Evolutionary conservation across 768 basidiomycete species (phyloP).

Genomic region (Xerocomellus chrysenteron): DNA sequence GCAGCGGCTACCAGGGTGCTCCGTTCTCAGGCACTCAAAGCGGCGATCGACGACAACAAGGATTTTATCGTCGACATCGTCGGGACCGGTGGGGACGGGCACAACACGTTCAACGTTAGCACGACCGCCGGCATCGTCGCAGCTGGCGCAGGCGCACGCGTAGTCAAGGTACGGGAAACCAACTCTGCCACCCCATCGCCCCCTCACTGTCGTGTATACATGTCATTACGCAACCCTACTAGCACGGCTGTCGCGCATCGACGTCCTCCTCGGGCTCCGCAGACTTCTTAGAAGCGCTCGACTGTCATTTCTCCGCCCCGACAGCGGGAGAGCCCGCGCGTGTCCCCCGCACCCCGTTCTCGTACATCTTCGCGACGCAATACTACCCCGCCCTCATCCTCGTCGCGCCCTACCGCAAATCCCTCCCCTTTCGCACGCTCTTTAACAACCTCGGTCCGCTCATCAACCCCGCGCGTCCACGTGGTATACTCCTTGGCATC

Average conservation of each 20-base stretch:
- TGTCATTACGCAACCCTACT: background rate
- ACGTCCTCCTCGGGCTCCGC: slow-evolving; percentile 95
- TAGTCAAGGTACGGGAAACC: slow-evolving; percentile 68
- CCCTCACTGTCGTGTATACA: background rate
- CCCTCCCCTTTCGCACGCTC: slow-evolving; percentile 92
- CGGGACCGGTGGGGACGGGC: slow-evolving; percentile 75
- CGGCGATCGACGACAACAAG: slow-evolving; percentile 52
- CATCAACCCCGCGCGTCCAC: slow-evolving; percentile 85
- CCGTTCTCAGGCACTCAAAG: slow-evolving; percentile 62
- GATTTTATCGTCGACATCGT: slow-evolving; percentile 66
- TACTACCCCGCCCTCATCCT: slow-evolving; percentile 86
- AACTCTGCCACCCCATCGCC: background rate
- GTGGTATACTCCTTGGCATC: slow-evolving; percentile 90
- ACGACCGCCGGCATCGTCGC: slow-evolving; percentile 93
- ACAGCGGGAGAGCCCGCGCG: slow-evolving; percentile 40
- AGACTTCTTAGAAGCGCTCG: slow-evolving; percentile 84
- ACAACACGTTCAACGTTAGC: slow-evolving; percentile 96
- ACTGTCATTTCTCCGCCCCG: slow-evolving; percentile 69
- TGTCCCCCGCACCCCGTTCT: slow-evolving; percentile 74
- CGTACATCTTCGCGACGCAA: slow-evolving; percentile 91
- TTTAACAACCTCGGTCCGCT: slow-evolving; percentile 95
- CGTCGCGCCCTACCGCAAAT: slow-evolving; percentile 80
- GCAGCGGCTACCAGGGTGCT: slow-evolving; percentile 78
- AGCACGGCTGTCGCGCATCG: slow-evolving; percentile 91
- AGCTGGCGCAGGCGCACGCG: slow-evolving; percentile 89